Conservation (phyloP, 2,329 filamentous ascomycete genomes). For the Neofusicoccum sp. region DNA sequence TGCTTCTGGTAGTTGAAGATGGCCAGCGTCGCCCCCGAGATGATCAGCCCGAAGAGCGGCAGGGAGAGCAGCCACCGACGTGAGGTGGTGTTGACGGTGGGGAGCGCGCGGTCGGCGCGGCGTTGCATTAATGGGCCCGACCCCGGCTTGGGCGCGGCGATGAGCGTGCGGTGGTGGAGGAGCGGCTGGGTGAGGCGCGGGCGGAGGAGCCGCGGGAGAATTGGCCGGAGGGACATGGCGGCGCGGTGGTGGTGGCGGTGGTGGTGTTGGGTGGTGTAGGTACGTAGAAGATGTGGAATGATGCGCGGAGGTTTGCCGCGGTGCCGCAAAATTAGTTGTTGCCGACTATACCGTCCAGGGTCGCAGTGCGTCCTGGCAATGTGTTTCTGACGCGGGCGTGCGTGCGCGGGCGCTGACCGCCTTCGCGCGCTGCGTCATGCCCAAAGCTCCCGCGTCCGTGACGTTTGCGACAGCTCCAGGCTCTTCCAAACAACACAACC, state of each 20-base stretch:
- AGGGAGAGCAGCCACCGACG: slow-evolving; percentile 50
- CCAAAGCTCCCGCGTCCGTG: slow-evolving; percentile 8
- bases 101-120: slow-evolving; percentile 20
- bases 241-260: neutral
- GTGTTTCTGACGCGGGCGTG: neutral
- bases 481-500: neutral
- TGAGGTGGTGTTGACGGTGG: neutral
- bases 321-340: neutral
- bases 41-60: slow-evolving; percentile 73
- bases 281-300: neutral
- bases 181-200: neutral
- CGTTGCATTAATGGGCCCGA: slow-evolving; percentile 19
- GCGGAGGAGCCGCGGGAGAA: neutral
- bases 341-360: neutral
- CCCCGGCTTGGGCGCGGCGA: slow-evolving; percentile 18
- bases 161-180: slow-evolving; percentile 16
- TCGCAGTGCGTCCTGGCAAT: neutral
- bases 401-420: neutral
- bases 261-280: neutral
- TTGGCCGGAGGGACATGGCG: neutral
- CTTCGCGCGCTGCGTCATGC: slow-evolving; percentile 4
- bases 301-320: slow-evolving; percentile 5
- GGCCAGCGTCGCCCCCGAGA: slow-evolving; percentile 70
- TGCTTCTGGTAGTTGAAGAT: slow-evolving; percentile 99
- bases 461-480: neutral